Evolutionary conservation across 140 eudicot genomes (phyloP).

Genomic region (Bidens hawaiensis): DNA sequence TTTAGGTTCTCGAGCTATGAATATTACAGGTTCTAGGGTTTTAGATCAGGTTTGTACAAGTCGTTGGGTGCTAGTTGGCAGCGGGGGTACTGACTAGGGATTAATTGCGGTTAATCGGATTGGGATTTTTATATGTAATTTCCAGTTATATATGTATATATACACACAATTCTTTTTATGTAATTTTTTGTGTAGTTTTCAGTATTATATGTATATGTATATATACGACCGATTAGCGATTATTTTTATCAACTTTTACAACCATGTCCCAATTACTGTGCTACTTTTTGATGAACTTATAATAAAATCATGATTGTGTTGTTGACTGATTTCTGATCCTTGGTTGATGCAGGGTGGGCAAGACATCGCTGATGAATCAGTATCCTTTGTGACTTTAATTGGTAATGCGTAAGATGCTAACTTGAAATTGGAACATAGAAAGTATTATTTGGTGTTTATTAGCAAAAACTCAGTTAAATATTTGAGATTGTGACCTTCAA

Average conservation of each 20-base stretch:
- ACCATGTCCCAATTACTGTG: too few species aligned
- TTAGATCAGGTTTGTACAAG: too few species aligned
- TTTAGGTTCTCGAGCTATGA: neutral
- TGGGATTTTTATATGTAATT: too few species aligned
- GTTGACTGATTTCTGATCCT: neutral
- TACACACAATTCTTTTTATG: too few species aligned
- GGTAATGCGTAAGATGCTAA: neutral
- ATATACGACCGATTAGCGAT: too few species aligned
- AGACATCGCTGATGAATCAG: constrained; percentile 59
- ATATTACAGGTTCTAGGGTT: neutral
- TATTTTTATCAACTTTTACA: too few species aligned
- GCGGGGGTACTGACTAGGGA: neutral
- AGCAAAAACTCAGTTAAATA: neutral
- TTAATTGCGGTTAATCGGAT: too few species aligned
- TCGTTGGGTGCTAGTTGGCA: too few species aligned
- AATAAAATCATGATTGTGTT: neutral
- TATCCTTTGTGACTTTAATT: constrained; percentile 29
- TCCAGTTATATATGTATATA: too few species aligned
- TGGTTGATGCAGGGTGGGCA: constrained; percentile 66
- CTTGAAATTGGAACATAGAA: neutral
- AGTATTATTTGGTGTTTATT: constrained; percentile 5
- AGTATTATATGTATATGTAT: too few species aligned
- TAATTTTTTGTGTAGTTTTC: too few species aligned
- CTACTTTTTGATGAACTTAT: constrained; percentile 1
- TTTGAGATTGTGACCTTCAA: neutral